Evolutionary conservation across 2,329 filamentous ascomycete genomes (phyloP), one percentile per base, ranked within the genome.

Genomic region (Phialocephala sp.): DNA sequence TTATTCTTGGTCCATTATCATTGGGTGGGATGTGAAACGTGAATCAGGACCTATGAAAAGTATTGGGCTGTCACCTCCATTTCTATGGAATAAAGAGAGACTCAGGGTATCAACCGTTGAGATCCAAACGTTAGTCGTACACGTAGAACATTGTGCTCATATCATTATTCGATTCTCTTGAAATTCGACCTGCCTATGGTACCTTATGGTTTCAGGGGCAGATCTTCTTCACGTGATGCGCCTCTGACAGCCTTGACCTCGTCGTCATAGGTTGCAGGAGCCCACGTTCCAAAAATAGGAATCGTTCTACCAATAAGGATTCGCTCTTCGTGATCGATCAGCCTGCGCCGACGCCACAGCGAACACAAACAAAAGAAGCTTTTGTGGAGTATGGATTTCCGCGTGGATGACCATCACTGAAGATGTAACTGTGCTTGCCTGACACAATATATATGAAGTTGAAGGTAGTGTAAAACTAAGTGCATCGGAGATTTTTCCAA

Each of bases 331-430:
- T 35, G 27, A 32, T 39, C 27, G 47, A 59, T 45, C 22, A 57
- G 8, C 52, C 8, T 24, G 52, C 24, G 41, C 61, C 12, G 18
- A 43, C 57, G 63, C 64, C 64, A 62, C 59, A 45, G 52, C 27
- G 22, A 59, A 45, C 43, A 50, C 12, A 22, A 43, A 50, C 45
- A 50, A 60, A 63, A 66, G 64, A 66, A 66, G 64, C 60, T 66
- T 65, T 66, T 54, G 64, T 52, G 60, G 64, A 62, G 45, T 35
- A n/a, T 39, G 59, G 50, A 54, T 37, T 27, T 61, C 32, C 27
- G 24, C 15, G 22, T 41, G 27, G 12, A 50, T 6, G 8, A 20
- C n/a, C 22, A 20, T 20, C 6, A 22, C n/a, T 35, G 57, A 37
- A 20, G 18, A 36, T 36, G 12, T 54, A 54, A 54, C 32, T 32